These are phyloP conservation scores for Candida mattraensis DNA, from an alignment of 805 yeast species.

Conservation along the genomic window DNA sequence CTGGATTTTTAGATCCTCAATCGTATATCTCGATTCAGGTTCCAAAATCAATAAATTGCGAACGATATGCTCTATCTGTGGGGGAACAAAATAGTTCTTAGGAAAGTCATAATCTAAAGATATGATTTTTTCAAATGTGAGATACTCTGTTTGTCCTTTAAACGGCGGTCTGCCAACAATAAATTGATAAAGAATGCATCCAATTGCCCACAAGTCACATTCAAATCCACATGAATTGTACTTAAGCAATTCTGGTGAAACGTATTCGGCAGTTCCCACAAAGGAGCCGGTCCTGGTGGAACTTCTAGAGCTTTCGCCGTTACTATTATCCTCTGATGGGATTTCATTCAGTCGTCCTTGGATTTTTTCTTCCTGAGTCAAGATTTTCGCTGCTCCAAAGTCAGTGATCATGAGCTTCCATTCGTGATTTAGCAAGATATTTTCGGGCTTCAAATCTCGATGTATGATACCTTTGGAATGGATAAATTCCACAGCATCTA, in stretches of 20 bases:
- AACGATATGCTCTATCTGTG: constrained; percentile 63
- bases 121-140: constrained; percentile 87
- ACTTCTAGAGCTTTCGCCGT: constrained; percentile 28
- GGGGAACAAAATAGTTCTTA: constrained; percentile 56
- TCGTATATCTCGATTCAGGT: constrained; percentile 63
- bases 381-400: constrained; percentile 93
- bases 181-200: constrained; percentile 83
- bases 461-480: constrained; percentile 90
- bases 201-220: constrained; percentile 92
- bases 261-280: constrained; percentile 97
- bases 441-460: constrained; percentile 93
- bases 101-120: constrained; percentile 72
- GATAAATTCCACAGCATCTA: constrained; percentile 89
- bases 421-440: constrained; percentile 78
- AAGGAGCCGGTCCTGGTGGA: constrained; percentile 63
- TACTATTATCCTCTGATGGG: constrained; percentile 11
- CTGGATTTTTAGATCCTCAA: constrained; percentile 60
- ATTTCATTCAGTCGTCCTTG: constrained; percentile 20
- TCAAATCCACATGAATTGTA: constrained; percentile 79
- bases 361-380: constrained; percentile 43
- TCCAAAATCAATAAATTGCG: constrained; percentile 65
- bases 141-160: constrained; percentile 80
- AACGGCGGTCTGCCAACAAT: constrained; percentile 86
- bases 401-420: constrained; percentile 92
- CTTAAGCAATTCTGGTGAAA: constrained; percentile 84